phyloP scores from a whole-genome alignment of 2,329 filamentous ascomycete species.

The Penicillium rolfsii region DNA sequence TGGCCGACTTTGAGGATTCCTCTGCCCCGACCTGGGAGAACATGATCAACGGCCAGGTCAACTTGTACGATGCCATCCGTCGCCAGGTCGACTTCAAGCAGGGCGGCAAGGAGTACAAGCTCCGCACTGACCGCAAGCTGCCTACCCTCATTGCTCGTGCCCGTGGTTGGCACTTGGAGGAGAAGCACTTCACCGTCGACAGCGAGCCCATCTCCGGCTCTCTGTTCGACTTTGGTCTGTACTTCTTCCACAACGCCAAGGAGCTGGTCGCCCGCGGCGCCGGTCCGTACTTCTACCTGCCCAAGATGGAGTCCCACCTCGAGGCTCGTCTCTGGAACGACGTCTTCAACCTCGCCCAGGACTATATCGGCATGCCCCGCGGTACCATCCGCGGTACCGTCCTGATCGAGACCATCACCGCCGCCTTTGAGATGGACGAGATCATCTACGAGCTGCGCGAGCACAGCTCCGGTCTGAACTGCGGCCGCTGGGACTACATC shows the following conservation, averaged over 20 bases:
- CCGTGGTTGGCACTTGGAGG: constrained; percentile 95
- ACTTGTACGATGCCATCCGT: constrained; percentile 94
- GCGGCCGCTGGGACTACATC: constrained; percentile 99
- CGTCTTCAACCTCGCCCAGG: constrained; percentile 92
- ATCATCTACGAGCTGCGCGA: constrained; percentile 99
- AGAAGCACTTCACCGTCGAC: constrained; percentile 96
- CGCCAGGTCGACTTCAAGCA: constrained; percentile 95
- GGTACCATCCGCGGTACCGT: constrained; percentile 95
- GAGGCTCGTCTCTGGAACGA: constrained; percentile 99
- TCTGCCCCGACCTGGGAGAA: constrained; percentile 97
- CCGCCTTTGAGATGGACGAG: constrained; percentile 99
- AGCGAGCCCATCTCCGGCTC: constrained; percentile 90
- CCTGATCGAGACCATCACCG: constrained; percentile 95
- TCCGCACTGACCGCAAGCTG: constrained; percentile 82
- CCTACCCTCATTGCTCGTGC: constrained; percentile 94
- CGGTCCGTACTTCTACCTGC: constrained; percentile 96
- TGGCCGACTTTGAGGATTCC: constrained; percentile 99
- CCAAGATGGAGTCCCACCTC: constrained; percentile 97
- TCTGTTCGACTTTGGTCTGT: constrained; percentile 96
- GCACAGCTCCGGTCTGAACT: constrained; percentile 95
- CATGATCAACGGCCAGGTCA: constrained; percentile 98
- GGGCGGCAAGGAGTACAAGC: constrained; percentile 94
- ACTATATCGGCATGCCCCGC: constrained; percentile 84
- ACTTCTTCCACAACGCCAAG: constrained; percentile 97
- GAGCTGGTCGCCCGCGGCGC: constrained; percentile 81